Evolutionary conservation across 1,284 basidiomycete species (phyloP).

Genomic region (Puccinia novopanici): DNA sequence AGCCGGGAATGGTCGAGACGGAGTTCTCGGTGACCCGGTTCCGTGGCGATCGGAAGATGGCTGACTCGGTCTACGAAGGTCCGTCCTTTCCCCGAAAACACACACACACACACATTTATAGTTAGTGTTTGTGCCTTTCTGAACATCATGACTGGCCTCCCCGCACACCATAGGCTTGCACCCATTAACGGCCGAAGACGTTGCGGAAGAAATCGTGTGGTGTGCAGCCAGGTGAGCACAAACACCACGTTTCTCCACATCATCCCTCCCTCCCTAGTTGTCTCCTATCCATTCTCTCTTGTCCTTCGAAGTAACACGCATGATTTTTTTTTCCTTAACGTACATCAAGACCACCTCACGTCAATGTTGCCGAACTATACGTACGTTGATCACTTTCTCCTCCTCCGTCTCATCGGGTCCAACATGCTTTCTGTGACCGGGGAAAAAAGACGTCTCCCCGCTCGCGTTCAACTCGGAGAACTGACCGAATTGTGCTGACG

Average conservation of each 20-base stretch:
- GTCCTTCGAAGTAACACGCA: background rate
- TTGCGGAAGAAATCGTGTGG: slow-evolving; percentile 96
- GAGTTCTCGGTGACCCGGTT: slow-evolving; percentile 87
- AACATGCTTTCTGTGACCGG: background rate
- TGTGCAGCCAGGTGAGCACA: slow-evolving; percentile 68
- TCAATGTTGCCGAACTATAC: slow-evolving; percentile 57
- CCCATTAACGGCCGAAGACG: slow-evolving; percentile 55
- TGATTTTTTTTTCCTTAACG: background rate
- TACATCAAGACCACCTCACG: slow-evolving; percentile 55
- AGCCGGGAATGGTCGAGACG: slow-evolving; percentile 65
- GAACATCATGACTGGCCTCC: slow-evolving; percentile 21
- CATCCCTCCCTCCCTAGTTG: background rate
- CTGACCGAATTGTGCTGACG: background rate
- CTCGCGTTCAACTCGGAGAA: too few relatives aligned
- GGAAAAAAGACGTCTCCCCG: background rate
- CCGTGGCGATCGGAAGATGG: slow-evolving; percentile 76
- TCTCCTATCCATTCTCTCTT: too few relatives aligned
- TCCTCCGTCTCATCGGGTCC: background rate
- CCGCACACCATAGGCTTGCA: slow-evolving; percentile 1
- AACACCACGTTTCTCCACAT: background rate
- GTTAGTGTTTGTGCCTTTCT: background rate
- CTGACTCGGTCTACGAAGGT: slow-evolving; percentile 86
- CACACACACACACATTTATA: background rate
- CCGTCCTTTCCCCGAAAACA: slow-evolving; percentile 58
- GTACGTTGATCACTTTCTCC: slow-evolving; percentile 18